Base-by-base conservation (phyloP, 1,284 basidiomycete genomes). In the Gastroboletus turbinatus region DNA sequence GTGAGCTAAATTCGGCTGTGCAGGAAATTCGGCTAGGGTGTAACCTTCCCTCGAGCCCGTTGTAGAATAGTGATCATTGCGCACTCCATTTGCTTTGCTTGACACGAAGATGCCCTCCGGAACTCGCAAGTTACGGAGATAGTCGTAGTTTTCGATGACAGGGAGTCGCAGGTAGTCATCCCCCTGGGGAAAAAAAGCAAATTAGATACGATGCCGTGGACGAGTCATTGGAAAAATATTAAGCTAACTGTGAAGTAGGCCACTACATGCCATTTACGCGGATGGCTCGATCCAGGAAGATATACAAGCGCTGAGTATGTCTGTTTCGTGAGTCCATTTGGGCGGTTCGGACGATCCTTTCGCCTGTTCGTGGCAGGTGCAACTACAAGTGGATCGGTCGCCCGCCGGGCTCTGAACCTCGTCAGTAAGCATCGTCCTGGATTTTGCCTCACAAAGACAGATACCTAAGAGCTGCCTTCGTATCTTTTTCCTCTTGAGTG, bases 201-300 rank as follows among this genome's bases (percentile, higher is more conserved):
- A 45, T 65, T 36, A 68, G 63, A 53, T 38, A 36, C n/a, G 19
- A 39, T 42, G 23, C 54, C 43, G 38, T 51, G 39, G 61, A 35
- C 16, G 39, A 16, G 11, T 53, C 57, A 56, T 60, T 40, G 36
- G 30, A 58, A 58, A 46, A 17, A 57, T 23, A 48, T 55, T 30
- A 49, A 55, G 64, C 77, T 63, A 71, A 90, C 87, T 72, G 82
- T 82, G 70, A 90, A 90, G 75, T 90, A 90, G 48, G 88, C 87
- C 53, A 90, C 88, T 44, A 90, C 78, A 70, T 90, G 87, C 87
- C 87, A 90, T 76, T 88, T 90, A 39, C 82, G 78, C 45, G 79
- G 79, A 53, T 79, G 77, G 53, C 71, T 75, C 45, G 78, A 75
- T 52, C 82, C 83, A 51, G 81, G 82, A 56, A 83, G 73, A 63